These are phyloP conservation scores for Draba incana DNA, from an alignment of 345 rosid species.

Conservation along the genomic window DNA sequence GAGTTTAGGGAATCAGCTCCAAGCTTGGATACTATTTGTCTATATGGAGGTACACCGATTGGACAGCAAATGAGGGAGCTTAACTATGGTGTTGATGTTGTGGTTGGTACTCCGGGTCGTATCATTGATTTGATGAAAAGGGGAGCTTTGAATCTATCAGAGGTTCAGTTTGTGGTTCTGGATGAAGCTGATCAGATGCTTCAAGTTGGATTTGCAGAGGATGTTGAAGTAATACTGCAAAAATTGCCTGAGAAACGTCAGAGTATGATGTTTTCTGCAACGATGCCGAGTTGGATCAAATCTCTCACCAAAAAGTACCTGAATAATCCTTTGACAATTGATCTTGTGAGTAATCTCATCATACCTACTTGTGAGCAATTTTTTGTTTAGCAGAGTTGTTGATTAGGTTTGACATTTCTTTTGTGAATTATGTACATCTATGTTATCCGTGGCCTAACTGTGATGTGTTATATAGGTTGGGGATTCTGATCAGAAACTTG, in stretches of 20 bases:
- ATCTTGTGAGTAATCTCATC: slow-evolving; percentile 68
- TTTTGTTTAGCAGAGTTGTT: slow-evolving; percentile 19
- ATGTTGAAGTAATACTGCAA: slow-evolving; percentile 73
- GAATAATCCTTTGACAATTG: slow-evolving; percentile 76
- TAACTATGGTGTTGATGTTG: slow-evolving; percentile 78
- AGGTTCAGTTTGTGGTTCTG: slow-evolving; percentile 81
- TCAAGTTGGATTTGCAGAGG: slow-evolving; percentile 93
- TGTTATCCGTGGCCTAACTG: slow-evolving; percentile 5
- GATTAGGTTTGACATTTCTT: background rate
- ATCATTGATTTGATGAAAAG: slow-evolving; percentile 90
- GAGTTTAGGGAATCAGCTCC: slow-evolving; percentile 85
- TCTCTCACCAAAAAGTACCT: slow-evolving; percentile 72
- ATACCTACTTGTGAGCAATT: background rate
- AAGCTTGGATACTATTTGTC: slow-evolving; percentile 78
- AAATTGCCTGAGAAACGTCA: slow-evolving; percentile 78
- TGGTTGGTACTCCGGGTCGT: slow-evolving; percentile 98
- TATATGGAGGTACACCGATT: slow-evolving; percentile 93
- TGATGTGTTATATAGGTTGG: slow-evolving; percentile 68
- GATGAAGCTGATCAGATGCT: slow-evolving; percentile 99
- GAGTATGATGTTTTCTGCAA: slow-evolving; percentile 94
- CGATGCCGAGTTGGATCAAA: slow-evolving; percentile 92
- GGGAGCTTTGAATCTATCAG: slow-evolving; percentile 72
- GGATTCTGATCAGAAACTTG: slow-evolving; percentile 88
- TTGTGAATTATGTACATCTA: background rate
- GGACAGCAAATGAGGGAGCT: slow-evolving; percentile 72